Evolutionary conservation across 345 rosid genomes (phyloP), one percentile per base, ranked within the genome.

Genomic region (Dimocarpus longan): DNA sequence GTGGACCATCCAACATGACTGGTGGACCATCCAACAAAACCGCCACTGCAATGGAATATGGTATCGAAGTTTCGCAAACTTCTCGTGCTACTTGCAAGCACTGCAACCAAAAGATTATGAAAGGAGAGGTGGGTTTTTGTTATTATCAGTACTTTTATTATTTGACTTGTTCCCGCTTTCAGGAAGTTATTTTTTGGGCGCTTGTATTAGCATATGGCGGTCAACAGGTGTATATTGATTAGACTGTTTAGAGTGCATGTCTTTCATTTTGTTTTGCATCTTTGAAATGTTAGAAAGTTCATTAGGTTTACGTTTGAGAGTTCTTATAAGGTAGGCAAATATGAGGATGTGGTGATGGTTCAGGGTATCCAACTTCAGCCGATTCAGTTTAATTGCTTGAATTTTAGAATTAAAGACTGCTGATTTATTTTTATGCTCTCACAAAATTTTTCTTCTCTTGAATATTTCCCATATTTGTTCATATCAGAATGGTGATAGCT

Each of bases 1-100:
- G 82, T 78, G 89, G 82, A 83, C 66, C 83, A 32, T 19, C 65
- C 57, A 68, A 37, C 46, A 62, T 40, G 1, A 68, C 77, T 68
- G 73, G 66, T 79, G 89, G 82, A 82, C 68, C 83, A 32, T 21
- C 65, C 63, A 70, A 37, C 46, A 70, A 46, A 0, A 68, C 77
- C 65, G 79, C 39, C 70, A 71, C 68, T 71, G 68, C 80, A 62
- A 81, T 81, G 74, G 92, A 89, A 80, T 84, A 80, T 79, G 91
- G 87, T 74, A 86, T 90, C 82, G 98, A 95, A 87, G 98, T 86
- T 52, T 92, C 98, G 10, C 89, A 82, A 78, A 89, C 90, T 79
- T 91, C 98, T 84, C 94, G 95, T 76, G 95, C 98, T 9, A 85
- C 89, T 77, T 95, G 98, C 89, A 87, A 78, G 85, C 73, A 62